Evolutionary conservation across 2,329 filamentous ascomycete species (phyloP).

Genomic region (Fusarium bulbicola): DNA sequence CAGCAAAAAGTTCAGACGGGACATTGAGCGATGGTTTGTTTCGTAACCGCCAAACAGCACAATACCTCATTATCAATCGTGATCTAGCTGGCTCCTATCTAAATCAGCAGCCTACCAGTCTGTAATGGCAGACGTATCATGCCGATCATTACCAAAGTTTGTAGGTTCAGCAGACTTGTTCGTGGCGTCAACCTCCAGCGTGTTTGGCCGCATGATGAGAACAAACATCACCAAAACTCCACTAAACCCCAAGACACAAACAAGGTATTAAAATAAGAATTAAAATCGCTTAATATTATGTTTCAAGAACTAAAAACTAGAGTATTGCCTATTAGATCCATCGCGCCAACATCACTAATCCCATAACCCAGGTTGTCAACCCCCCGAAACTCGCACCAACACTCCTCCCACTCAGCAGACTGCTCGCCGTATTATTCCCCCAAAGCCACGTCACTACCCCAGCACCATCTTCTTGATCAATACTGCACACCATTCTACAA

Average conservation of each 20-base stretch:
- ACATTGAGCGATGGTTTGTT: too few species aligned
- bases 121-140: accelerated
- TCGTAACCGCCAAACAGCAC: accelerated
- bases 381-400: neutral
- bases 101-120: accelerated
- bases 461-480: neutral
- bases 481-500: neutral
- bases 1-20: neutral
- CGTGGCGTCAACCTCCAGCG: neutral
- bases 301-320: neutral
- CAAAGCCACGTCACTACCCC: neutral
- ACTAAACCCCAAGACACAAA: neutral
- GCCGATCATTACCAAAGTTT: accelerated
- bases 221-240: neutral
- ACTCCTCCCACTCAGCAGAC: neutral
- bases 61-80: accelerated
- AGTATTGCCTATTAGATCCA: neutral
- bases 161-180: neutral
- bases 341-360: accelerated
- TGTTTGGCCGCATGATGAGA: neutral
- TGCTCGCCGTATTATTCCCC: neutral
- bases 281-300: accelerated
- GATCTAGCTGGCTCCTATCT: accelerated
- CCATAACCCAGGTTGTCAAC: neutral
- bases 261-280: accelerated